Evolutionary conservation across 2,329 filamentous ascomycete genomes (phyloP).

Genomic region (Ustulina deusta): DNA sequence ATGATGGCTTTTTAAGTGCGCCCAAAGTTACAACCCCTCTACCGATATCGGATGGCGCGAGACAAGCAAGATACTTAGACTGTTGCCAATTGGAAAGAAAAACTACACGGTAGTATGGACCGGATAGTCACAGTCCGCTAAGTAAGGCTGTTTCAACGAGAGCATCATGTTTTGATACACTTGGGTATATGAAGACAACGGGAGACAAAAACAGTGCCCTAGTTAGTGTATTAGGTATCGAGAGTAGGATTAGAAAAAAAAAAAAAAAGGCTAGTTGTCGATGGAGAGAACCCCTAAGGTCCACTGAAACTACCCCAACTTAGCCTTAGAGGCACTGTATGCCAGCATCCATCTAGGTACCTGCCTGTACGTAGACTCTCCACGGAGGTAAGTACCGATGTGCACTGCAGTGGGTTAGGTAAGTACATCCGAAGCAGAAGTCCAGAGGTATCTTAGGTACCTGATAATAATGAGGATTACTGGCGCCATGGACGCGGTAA

Average conservation of each 20-base stretch:
- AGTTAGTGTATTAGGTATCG: background rate
- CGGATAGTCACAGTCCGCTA: background rate
- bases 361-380: no score
- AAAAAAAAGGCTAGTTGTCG: no score
- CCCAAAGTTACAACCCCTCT: background rate
- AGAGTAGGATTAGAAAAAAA: no score
- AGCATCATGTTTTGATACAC: conserved; percentile 3
- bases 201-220: background rate
- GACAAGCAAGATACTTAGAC: background rate
- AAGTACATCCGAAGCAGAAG: background rate
- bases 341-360: background rate
- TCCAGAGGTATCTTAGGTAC: background rate
- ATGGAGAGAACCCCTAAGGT: background rate
- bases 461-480: conserved; percentile 1
- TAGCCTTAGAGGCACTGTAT: background rate
- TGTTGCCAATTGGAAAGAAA: background rate
- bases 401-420: conserved; percentile 9
- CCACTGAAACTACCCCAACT: conserved; percentile 2
- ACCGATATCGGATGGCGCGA: conserved; percentile 12
- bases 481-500: conserved; percentile 27
- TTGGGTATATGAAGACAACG: background rate
- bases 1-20: background rate
- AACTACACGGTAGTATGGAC: background rate
- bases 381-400: no score
- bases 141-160: background rate